These are phyloP conservation scores for Candida nanaspora DNA, from an alignment of 805 yeast genomes.

Conservation along the genomic window DNA sequence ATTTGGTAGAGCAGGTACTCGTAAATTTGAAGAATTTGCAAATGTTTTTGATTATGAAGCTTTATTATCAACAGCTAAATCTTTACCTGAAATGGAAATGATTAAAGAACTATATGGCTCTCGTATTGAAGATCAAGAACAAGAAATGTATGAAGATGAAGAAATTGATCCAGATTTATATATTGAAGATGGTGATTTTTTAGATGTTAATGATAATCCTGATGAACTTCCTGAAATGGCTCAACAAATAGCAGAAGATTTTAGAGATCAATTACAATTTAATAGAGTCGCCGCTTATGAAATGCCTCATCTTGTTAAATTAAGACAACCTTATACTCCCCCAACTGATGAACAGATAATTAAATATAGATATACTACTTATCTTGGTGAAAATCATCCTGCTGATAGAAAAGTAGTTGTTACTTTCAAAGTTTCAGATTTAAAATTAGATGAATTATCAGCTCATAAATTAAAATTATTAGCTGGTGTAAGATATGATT, in stretches of 20 bases:
- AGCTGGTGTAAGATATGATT: conserved; percentile 73
- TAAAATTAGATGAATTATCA: conserved; percentile 44
- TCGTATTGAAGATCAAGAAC: conserved; percentile 24
- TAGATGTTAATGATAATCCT: conserved; percentile 25
- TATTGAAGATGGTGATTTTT: conserved; percentile 28
- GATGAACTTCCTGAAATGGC: conserved; percentile 67
- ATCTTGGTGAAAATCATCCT: conserved; percentile 65
- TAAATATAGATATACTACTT: conserved; percentile 63
- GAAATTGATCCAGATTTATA: conserved; percentile 34
- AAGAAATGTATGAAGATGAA: conserved; percentile 27
- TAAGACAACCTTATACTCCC: conserved; percentile 56
- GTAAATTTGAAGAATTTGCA: conserved; percentile 31
- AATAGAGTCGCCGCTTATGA: conserved; percentile 87
- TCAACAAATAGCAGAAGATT: conserved; percentile 62
- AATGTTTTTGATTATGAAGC: conserved; percentile 46
- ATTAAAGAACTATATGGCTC: conserved; percentile 15
- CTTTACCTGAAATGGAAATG: conserved; percentile 19
- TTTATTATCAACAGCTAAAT: conserved; percentile 35
- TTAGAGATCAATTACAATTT: conserved; percentile 68
- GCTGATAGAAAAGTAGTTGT: conserved; percentile 65
- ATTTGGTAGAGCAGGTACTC: conserved; percentile 40
- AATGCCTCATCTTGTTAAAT: conserved; percentile 75
- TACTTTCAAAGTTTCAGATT: conserved; percentile 43
- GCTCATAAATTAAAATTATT: conserved; percentile 71
- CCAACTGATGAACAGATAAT: conserved; percentile 42